Evolutionary conservation across 495 filamentous ascomycete genomes (phyloP).

Genomic region (Cetradonia linearis): DNA sequence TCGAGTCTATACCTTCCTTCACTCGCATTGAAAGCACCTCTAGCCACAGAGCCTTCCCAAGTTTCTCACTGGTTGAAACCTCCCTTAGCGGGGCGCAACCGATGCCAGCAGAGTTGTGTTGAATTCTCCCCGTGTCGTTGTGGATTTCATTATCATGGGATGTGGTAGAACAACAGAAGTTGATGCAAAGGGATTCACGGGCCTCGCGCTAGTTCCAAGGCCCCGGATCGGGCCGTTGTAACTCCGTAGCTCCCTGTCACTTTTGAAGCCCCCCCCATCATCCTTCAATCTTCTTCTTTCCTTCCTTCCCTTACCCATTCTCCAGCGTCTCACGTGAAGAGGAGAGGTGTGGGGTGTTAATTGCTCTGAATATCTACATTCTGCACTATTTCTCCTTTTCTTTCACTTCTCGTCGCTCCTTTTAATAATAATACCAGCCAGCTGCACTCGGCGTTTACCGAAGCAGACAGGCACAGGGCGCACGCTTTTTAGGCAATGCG

Average conservation of each 20-base stretch:
- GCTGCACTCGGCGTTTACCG: background rate
- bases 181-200: background rate
- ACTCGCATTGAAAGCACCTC: background rate
- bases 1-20: background rate
- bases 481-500: constrained; percentile 10
- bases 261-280: background rate
- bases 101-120: background rate
- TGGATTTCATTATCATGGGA: background rate
- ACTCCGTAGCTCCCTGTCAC: background rate
- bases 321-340: constrained; percentile 8
- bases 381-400: constrained; percentile 5
- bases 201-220: background rate
- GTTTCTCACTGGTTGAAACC: background rate
- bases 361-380: background rate
- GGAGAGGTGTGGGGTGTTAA: constrained; percentile 16
- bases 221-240: background rate
- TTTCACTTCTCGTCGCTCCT: constrained; percentile 24
- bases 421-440: constrained; percentile 4
- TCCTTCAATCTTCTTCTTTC: background rate
- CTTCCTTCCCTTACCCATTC: background rate
- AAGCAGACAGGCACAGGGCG: background rate
- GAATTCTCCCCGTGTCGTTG: background rate
- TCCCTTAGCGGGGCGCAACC: background rate
- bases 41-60: background rate
- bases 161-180: background rate